Evolutionary conservation across 192 early-diverging fungal species (phyloP), one percentile per base, ranked within the genome.

Genomic region (Dispira simplex): DNA sequence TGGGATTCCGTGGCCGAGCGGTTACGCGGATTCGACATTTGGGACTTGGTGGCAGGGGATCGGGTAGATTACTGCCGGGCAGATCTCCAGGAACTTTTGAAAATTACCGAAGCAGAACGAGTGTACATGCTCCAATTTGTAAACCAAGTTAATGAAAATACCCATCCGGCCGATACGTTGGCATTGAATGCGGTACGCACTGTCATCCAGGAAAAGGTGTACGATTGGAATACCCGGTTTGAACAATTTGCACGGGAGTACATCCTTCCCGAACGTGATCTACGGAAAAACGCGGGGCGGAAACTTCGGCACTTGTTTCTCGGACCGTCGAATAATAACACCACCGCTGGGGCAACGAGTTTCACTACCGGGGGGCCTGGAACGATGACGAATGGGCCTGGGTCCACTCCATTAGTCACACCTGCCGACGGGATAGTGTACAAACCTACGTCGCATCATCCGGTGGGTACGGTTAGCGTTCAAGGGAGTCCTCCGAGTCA

Each of bases 191-290:
- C 80, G 28, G 90, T 92, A 11, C 76, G 88, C 11, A 81, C 83
- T 60, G 79, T 77, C 12, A 64, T 98, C 26, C 84, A 90, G 65
- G 83, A 84, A 53, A 90, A 90, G 46, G 86, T 94, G 2, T 69
- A 76, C 4, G 72, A 77, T 47, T 98, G 93, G 93, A 89, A 97
- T 62, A 64, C 78, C 62, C 88, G 90, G 25, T 95, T 95, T 65
- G 77, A 75, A 8, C 79, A 87, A 54, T 82, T 98, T 45, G 87
- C 82, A 2, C 71, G 87, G 45, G 79, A 78, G 5, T 93, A 87
- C 69, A 81, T 96, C 64, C 86, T 90, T 63, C 78, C 88, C 0
- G 93, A 97, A 53, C 75, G 84, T 25, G 88, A 91, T 53, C 73
- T 87, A n/a, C 76, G 80, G 26, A 64, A 83, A 8, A 28, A 60